Evolutionary conservation across 108 stramenopile species (phyloP).

Genomic region (Nitzschia sp.): DNA sequence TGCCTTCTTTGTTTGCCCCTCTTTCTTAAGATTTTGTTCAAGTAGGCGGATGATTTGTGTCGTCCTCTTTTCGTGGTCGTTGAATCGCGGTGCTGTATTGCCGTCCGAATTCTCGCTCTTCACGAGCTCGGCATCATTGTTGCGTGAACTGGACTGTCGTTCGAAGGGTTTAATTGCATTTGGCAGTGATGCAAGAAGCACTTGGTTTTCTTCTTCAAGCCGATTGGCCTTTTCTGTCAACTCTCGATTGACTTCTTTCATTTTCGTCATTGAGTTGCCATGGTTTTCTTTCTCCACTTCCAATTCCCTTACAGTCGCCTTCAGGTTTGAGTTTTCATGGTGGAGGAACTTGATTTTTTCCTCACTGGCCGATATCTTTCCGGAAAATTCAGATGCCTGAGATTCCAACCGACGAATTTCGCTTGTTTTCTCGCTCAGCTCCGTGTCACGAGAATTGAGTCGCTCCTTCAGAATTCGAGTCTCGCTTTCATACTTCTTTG

Average conservation of each 20-base stretch:
- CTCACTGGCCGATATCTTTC: background rate
- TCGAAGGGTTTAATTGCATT: background rate
- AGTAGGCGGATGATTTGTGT: conserved; percentile 25
- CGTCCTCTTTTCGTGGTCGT: conserved; percentile 19
- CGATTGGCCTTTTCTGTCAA: conserved; percentile 2
- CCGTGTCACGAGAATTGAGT: background rate
- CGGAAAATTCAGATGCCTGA: background rate
- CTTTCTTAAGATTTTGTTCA: conserved; percentile 27
- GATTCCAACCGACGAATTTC: background rate
- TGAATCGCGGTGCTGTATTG: background rate
- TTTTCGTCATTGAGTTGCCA: background rate
- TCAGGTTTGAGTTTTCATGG: conserved; percentile 5
- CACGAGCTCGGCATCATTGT: background rate
- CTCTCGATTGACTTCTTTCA: conserved; percentile 3
- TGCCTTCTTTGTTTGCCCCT: conserved; percentile 7
- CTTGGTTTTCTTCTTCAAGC: background rate
- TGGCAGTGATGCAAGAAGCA: background rate
- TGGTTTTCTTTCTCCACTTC: conserved; percentile 15
- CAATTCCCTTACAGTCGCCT: background rate
- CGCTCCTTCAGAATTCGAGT: conserved; percentile 4
- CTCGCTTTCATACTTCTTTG: conserved; percentile 2
- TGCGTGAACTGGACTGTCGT: background rate
- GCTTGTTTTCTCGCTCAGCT: background rate
- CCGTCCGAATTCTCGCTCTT: conserved; percentile 1
- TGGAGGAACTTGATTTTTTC: conserved; percentile 3